A percentile compares a stretch with the other conserved stretches of the same genome.
Evolutionary conservation across 179 eudicot genomes (phyloP).

Genomic region (Heliamphora pulchella): DNA sequence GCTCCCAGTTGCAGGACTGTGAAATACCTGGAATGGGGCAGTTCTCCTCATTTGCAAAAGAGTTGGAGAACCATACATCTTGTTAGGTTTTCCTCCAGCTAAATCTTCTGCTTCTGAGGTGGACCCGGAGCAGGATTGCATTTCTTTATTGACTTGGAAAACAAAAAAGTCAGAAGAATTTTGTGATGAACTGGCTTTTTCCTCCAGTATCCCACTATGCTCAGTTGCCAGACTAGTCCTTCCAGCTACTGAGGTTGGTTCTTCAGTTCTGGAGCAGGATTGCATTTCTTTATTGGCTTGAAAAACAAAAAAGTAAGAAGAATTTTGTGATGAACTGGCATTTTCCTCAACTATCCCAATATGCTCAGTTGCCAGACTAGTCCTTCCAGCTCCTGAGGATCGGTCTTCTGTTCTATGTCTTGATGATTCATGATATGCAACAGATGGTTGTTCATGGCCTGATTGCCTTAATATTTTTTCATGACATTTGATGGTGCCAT

Average conservation of each 20-base stretch:
- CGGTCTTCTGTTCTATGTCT: conserved; percentile 14
- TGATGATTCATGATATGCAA: conserved; percentile 14
- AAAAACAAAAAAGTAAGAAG: conserved; percentile 28
- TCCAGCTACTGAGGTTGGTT: conserved; percentile 10
- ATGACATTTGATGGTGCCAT: conserved; percentile 15
- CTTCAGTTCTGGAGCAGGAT: conserved; percentile 18
- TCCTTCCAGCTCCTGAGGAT: conserved; percentile 6
- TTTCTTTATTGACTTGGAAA: conserved; percentile 22
- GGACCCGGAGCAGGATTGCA: conserved; percentile 30
- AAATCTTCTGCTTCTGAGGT: conserved; percentile 29
- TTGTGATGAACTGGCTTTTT: conserved; percentile 33
- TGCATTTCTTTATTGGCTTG: conserved; percentile 22
- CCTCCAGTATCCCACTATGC: conserved; percentile 19
- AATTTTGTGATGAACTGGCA: conserved; percentile 33
- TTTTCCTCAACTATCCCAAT: conserved; percentile 23
- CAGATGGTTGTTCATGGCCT: conserved; percentile 13
- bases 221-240: conserved; percentile 18
- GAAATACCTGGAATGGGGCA: conserved; percentile 17
- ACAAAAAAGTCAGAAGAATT: conserved; percentile 30
- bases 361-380: conserved; percentile 18
- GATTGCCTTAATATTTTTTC: conserved; percentile 16
- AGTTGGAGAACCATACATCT: conserved; percentile 7
- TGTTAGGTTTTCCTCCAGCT: conserved; percentile 12
- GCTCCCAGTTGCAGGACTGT: conserved; percentile 22
- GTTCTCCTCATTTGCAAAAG: conserved; percentile 15